Base-by-base conservation (phyloP, 805 yeast genomes). In the Myxozyma neotropica region DNA sequence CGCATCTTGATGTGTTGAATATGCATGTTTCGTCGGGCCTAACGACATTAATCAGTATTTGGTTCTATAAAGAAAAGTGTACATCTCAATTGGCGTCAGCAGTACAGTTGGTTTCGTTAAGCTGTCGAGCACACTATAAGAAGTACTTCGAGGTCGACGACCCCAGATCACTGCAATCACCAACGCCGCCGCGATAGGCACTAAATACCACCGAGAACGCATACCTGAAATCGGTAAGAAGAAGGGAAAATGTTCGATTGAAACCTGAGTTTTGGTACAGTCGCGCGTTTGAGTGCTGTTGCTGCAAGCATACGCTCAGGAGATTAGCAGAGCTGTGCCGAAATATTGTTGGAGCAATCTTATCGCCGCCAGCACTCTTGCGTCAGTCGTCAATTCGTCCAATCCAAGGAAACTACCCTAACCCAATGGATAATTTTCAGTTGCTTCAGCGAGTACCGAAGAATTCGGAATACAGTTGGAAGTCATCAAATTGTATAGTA, bases 1-100 rank as follows among this genome's bases (percentile, higher is more conserved):
- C 97, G 83, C 96, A 92, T 92, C 55, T 93, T 92, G 67, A 94
- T 83, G 31, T 87, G 75, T 67, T 83, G 80, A 58, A 94, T 81
- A 67, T 89, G 94, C 99, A 94, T 94, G 48, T 73, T 81, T 68
- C 89, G 53, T 38, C 29, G 23, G 17, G 44, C 26, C 39, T 50
- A 27, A 15, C 7, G 12, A 19, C 13, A 43, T 12, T 2, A 10
- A 45, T 49, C 7, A 33, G 47, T 38, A 23, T 21, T 12, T 15
- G 5, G 17, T 2, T 8, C 15, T 23, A 19, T 36, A 36, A 12
- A 17, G 19, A 13, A 4, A 8, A 15, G 12, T 15, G 8, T 15
- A 36, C 23, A 1, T n/a, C n/a, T 31, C 48, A 53, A 36, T 23
- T 3, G 33, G 35, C 27, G 29, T 42, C 35, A 26, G 36, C n/a